phyloP scores from a whole-genome alignment of 2,329 filamentous ascomycete species.

The Ceratocystis colombiana region DNA sequence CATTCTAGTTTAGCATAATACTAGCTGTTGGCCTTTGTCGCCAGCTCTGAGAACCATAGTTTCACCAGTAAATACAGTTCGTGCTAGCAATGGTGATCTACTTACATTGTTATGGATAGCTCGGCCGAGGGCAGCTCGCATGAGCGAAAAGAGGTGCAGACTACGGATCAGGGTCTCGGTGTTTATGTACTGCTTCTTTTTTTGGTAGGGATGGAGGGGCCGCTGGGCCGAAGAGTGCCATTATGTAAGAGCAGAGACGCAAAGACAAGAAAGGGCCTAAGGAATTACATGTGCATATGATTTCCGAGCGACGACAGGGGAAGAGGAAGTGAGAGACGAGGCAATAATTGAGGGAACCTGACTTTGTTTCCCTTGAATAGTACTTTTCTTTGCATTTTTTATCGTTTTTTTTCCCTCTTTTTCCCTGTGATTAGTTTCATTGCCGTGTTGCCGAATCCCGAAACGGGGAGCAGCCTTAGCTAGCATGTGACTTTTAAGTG shows the following conservation, averaged over 20 bases:
- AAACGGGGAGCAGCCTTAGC: background rate
- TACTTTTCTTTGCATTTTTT: background rate
- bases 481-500: constrained; percentile 8
- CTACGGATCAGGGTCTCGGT: no score
- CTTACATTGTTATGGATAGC: background rate
- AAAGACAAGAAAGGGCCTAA: background rate
- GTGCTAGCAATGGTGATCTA: background rate
- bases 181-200: no score
- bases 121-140: constrained; percentile 15
- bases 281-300: background rate
- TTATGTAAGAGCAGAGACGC: background rate
- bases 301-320: background rate
- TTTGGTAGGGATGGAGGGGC: background rate
- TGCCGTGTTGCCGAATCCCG: constrained; percentile 6
- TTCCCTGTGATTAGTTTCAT: constrained; percentile 7
- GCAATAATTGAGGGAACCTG: background rate
- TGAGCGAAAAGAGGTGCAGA: no score
- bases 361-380: background rate
- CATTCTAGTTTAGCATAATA: no score
- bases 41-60: no score
- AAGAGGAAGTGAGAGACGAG: background rate
- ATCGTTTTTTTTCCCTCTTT: background rate
- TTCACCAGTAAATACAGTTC: background rate
- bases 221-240: background rate
- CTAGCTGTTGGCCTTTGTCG: no score